phyloP scores from a whole-genome alignment of 2,329 filamentous ascomycete genomes.

The Akanthomyces muscarius region DNA sequence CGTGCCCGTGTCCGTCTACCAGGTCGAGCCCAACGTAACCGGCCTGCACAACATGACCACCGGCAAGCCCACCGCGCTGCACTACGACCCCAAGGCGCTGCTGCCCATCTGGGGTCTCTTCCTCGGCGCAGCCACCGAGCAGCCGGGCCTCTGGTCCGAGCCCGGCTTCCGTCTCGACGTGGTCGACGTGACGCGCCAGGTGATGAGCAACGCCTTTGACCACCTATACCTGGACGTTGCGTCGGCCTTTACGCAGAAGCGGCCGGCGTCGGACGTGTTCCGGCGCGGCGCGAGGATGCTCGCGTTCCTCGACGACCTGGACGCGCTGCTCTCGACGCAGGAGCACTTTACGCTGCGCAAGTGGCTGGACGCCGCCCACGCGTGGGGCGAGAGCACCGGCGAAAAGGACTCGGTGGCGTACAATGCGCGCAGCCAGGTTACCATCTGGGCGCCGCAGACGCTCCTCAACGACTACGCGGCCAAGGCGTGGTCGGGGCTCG shows the following conservation, averaged over 20 bases:
- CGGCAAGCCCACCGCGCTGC: neutral
- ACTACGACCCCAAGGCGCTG: constrained; percentile 9
- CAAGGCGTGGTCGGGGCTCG: constrained; percentile 45
- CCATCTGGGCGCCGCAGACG: constrained; percentile 45
- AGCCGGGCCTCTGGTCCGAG: constrained; percentile 1
- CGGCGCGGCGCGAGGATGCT: neutral
- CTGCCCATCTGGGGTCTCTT: neutral
- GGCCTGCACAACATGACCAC: constrained; percentile 1
- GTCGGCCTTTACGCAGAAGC: neutral
- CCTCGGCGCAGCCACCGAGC: neutral
- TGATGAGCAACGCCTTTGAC: constrained; percentile 6
- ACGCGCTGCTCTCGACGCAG: constrained; percentile 1
- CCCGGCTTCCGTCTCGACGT: constrained; percentile 6
- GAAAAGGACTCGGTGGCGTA: constrained; percentile 26
- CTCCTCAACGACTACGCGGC: constrained; percentile 48
- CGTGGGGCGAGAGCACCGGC: constrained; percentile 26
- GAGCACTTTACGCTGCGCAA: constrained; percentile 38
- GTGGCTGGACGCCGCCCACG: constrained; percentile 39
- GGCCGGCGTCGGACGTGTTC: neutral
- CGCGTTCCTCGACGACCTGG: constrained; percentile 1
- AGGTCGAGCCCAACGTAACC: neutral
- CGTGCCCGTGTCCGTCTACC: constrained; percentile 5
- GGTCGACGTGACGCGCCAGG: constrained; percentile 11
- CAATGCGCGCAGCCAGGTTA: constrained; percentile 47
- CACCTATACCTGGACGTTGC: neutral